Percentiles rank a stretch among this genome's conserved stretches.
Conservation (phyloP, 169 alveolate genomes). For the Plasmodium chabaudi region DNA sequence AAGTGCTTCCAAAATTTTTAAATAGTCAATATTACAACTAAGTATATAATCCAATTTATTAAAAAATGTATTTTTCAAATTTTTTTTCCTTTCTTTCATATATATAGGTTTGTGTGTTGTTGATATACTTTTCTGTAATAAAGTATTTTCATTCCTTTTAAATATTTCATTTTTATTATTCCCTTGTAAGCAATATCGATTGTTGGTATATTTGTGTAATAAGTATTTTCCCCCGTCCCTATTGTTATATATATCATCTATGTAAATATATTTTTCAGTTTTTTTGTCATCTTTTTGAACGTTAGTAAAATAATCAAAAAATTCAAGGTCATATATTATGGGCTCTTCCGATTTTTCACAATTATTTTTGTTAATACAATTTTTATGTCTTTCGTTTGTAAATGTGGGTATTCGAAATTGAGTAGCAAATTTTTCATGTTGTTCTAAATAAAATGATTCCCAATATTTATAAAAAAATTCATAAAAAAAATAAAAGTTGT, state of each 20-base stretch:
- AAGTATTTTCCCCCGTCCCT: neutral
- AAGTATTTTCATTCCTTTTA: neutral
- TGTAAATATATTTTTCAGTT: neutral
- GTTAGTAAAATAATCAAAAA: conserved; percentile 52
- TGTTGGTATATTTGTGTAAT: too few relatives aligned
- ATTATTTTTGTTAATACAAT: neutral
- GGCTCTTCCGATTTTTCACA: neutral
- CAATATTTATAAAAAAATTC: conserved; percentile 61
- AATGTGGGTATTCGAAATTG: neutral
- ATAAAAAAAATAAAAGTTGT: conserved; percentile 55
- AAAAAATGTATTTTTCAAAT: neutral
- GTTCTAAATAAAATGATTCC: conserved; percentile 28
- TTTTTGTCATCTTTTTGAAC: neutral
- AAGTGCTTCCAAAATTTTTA: conserved; percentile 56
- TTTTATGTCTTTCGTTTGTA: conserved; percentile 3
- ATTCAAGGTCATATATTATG: conserved; percentile 35
- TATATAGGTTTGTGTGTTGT: neutral
- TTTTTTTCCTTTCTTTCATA: neutral
- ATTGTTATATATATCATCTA: neutral
- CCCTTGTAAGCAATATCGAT: too few relatives aligned
- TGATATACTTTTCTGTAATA: neutral
- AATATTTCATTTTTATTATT: too few relatives aligned
- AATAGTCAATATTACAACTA: conserved; percentile 47
- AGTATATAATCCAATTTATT: conserved; percentile 35
- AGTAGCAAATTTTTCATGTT: too few relatives aligned